Conservation (phyloP, 2,329 filamentous ascomycete genomes). For the Graphilbum sp. region DNA sequence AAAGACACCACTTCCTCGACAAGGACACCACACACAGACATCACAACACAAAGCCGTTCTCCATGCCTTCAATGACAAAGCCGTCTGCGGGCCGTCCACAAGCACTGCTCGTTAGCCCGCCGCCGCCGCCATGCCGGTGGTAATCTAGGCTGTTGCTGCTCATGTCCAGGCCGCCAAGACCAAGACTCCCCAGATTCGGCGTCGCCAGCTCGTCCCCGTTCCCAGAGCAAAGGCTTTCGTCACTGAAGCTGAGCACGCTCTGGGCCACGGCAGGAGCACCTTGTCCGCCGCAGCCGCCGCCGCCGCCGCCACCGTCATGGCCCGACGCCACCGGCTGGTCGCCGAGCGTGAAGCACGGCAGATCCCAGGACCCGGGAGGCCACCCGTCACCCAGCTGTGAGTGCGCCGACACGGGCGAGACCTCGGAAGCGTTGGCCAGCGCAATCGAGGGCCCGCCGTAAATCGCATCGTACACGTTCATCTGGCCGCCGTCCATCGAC, state of each 20-base stretch:
- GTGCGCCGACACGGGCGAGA: slow-evolving; percentile 24
- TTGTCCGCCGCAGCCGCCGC: slow-evolving; percentile 7
- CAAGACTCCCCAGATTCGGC: slow-evolving; percentile 27
- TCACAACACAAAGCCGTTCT: slow-evolving; percentile 16
- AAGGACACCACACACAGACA: too few relatives aligned
- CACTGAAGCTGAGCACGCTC: slow-evolving; percentile 38
- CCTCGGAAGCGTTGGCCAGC: slow-evolving; percentile 16
- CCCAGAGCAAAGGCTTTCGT: slow-evolving; percentile 37
- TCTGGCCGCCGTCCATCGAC: slow-evolving; percentile 61
- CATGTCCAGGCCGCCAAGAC: slow-evolving; percentile 21
- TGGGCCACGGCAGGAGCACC: slow-evolving; percentile 26
- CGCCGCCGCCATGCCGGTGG: too few relatives aligned
- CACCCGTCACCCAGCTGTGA: slow-evolving; percentile 23
- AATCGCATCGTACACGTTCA: slow-evolving; percentile 73
- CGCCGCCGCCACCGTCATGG: too few relatives aligned
- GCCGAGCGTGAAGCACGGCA: slow-evolving; percentile 31
- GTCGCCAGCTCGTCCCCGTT: slow-evolving; percentile 32
- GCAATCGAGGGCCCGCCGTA: slow-evolving; percentile 48
- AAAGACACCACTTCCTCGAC: too few relatives aligned
- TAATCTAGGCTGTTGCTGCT: slow-evolving; percentile 19
- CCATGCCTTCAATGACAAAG: slow-evolving; percentile 25
- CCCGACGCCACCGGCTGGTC: slow-evolving; percentile 23
- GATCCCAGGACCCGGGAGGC: slow-evolving; percentile 42
- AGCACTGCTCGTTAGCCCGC: slow-evolving; percentile 5
- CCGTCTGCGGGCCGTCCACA: slow-evolving; percentile 10